A percentile compares a stretch with the other conserved stretches of the same genome.
Conservation (phyloP, 2,329 filamentous ascomycete species). For the Trichoderma afroharzianum region DNA sequence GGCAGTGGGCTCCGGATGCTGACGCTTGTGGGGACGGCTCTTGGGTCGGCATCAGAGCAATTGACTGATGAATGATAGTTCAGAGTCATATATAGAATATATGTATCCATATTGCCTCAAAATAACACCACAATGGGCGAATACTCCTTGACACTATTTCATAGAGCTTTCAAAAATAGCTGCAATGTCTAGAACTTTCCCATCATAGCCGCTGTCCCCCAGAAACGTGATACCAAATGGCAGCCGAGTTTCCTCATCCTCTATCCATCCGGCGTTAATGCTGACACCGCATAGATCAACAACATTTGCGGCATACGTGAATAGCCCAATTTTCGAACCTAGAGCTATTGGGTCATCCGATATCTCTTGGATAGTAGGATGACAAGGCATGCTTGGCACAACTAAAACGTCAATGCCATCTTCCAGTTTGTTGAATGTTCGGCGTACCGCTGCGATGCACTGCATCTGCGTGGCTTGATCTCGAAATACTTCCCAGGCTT, state of each 20-base stretch:
- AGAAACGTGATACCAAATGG: conserved; percentile 7
- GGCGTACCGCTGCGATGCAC: neutral
- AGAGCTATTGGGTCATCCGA: neutral
- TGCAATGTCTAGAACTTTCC: neutral
- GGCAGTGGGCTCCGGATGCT: neutral
- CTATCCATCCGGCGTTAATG: conserved; percentile 4
- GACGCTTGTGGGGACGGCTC: neutral
- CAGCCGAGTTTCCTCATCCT: neutral
- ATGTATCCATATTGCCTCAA: neutral
- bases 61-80: neutral
- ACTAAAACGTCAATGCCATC: conserved; percentile 6
- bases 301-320: conserved; percentile 1
- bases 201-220: neutral
- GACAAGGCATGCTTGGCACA: neutral
- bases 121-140: neutral
- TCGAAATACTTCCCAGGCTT: neutral
- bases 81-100: neutral
- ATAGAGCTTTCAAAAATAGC: neutral
- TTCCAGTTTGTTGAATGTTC: neutral
- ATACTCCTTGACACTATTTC: neutral
- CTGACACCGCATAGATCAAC: conserved; percentile 1
- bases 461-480: conserved; percentile 3
- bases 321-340: neutral
- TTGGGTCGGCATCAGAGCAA: neutral
- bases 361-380: conserved; percentile 3